Evolutionary conservation across 2,329 filamentous ascomycete genomes (phyloP), one percentile per base, ranked within the genome.

Genomic region (Ustilaginoidea virens): DNA sequence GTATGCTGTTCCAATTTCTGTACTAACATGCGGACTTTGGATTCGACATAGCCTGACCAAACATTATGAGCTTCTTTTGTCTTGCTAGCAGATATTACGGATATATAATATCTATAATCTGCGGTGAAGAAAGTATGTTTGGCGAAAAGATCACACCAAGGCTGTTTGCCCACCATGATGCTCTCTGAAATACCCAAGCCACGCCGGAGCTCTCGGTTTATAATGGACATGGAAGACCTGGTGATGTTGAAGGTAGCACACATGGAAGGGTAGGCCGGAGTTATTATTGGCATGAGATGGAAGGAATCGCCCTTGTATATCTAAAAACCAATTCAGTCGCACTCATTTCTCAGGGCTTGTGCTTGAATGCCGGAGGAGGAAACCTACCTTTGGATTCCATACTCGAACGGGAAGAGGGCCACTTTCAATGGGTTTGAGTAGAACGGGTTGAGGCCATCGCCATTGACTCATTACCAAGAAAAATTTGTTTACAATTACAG

Each of bases 201-300:
- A 21, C 81, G 73, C 37, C 76, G 66, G 13, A 96, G 69, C 48
- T 98, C 90, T 26, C 75, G 68, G 39, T 83, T 70, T 45, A 98
- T 85, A 28, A 94, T 73, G 5, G 69, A 61, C 60, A 85, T 82
- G 2, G 85, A 92, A 1, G 87, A 96, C 39, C 71, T 63, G 3
- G 80, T 86, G 35, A 98, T 77, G 45, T 93, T 96, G 60, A 92
- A 90, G 0, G 90, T 96, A 2, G 90, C 79, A 51, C 90, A 96
- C 86, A 94, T 96, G 28, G 85, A 92, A 3, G 90, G 90, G 49
- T 94, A 96, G 1, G 90, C 86, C 2, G 90, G 90, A 2, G 90
- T 98, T 46, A 98, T 96, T 52, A 98, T 82, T 17, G 90, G 90
- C 90, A 98, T 98, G 29, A 94, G 61, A 52, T 96, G 87, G 40